Conservation (phyloP, 148 eudicot genomes). For the Nepenthes mirabilis region DNA sequence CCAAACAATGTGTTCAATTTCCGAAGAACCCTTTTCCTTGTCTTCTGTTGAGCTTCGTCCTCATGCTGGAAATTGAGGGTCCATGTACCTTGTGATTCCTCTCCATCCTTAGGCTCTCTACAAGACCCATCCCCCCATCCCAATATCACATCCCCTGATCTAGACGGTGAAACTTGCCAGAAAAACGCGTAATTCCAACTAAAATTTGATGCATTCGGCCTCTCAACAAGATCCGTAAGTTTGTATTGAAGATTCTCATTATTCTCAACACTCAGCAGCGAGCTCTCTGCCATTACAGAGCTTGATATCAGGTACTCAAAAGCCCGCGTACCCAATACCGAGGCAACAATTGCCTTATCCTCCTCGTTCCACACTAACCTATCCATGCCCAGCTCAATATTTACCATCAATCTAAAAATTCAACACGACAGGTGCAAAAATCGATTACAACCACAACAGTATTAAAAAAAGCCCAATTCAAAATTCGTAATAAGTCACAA, state of each 20-base stretch:
- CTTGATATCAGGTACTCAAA: slow-evolving; percentile 63
- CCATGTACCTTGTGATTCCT: slow-evolving; percentile 42
- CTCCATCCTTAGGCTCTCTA: slow-evolving; percentile 72
- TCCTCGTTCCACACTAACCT: slow-evolving; percentile 48
- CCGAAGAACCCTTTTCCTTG: slow-evolving; percentile 76
- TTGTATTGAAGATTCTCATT: slow-evolving; percentile 63
- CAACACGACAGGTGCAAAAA: not conserved
- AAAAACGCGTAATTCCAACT: slow-evolving; percentile 94
- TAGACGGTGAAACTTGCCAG: slow-evolving; percentile 75
- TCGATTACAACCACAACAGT: not conserved
- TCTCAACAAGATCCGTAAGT: slow-evolving; percentile 85
- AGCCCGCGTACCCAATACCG: slow-evolving; percentile 63
- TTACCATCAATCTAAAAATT: slow-evolving; percentile 14
- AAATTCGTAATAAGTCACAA: too few relatives aligned
- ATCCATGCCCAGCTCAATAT: slow-evolving; percentile 28
- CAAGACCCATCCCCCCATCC: slow-evolving; percentile 98
- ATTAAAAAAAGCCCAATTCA: not conserved
- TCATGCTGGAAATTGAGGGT: slow-evolving; percentile 33
- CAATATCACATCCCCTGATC: slow-evolving; percentile 53
- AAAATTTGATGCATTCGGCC: slow-evolving; percentile 36
- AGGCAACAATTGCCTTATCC: slow-evolving; percentile 66
- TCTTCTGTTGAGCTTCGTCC: slow-evolving; percentile 71
- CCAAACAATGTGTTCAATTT: slow-evolving; percentile 60
- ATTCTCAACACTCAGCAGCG: slow-evolving; percentile 37
- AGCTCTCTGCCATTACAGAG: slow-evolving; percentile 55